phyloP scores from a whole-genome alignment of 2,329 filamentous ascomycete genomes.

The Cladosporium halotolerans region DNA sequence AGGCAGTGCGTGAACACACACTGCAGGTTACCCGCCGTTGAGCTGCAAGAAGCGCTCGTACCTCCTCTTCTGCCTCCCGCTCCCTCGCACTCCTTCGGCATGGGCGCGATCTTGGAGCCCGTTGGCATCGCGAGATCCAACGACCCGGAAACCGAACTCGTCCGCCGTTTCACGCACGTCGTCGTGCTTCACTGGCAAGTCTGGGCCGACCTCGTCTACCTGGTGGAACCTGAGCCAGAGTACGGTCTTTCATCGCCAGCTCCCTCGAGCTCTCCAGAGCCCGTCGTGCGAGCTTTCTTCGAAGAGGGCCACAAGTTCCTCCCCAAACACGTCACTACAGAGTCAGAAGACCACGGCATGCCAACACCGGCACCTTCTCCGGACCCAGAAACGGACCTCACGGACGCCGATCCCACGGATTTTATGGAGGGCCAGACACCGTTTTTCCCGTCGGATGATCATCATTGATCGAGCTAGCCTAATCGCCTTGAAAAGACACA shows the following conservation, averaged over 20 bases:
- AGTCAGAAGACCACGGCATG: slow-evolving; percentile 21
- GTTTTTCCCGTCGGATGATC: background rate
- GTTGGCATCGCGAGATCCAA: background rate
- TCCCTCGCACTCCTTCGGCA: background rate
- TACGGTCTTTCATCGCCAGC: background rate
- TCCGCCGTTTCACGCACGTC: slow-evolving; percentile 74
- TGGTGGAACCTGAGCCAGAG: slow-evolving; percentile 16
- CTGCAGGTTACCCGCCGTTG: slow-evolving; percentile 34
- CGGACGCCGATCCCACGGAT: background rate
- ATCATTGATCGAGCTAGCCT: too few relatives aligned
- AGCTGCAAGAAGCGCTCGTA: slow-evolving; percentile 40
- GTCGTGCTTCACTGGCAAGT: slow-evolving; percentile 84
- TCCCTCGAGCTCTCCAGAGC: slow-evolving; percentile 18
- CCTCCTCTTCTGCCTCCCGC: slow-evolving; percentile 14
- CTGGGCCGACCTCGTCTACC: slow-evolving; percentile 72
- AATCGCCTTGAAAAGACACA: too few relatives aligned
- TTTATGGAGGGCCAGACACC: background rate
- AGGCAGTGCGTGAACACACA: slow-evolving; percentile 31
- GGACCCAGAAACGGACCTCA: slow-evolving; percentile 4
- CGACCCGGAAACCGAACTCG: slow-evolving; percentile 51
- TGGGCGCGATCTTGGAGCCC: slow-evolving; percentile 11
- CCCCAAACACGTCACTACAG: slow-evolving; percentile 25
- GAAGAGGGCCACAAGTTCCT: slow-evolving; percentile 26
- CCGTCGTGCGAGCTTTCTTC: slow-evolving; percentile 25
- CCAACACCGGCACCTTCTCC: slow-evolving; percentile 15